Base-by-base conservation (phyloP, 2,329 filamentous ascomycete genomes). In the Fusarium nurragi region DNA sequence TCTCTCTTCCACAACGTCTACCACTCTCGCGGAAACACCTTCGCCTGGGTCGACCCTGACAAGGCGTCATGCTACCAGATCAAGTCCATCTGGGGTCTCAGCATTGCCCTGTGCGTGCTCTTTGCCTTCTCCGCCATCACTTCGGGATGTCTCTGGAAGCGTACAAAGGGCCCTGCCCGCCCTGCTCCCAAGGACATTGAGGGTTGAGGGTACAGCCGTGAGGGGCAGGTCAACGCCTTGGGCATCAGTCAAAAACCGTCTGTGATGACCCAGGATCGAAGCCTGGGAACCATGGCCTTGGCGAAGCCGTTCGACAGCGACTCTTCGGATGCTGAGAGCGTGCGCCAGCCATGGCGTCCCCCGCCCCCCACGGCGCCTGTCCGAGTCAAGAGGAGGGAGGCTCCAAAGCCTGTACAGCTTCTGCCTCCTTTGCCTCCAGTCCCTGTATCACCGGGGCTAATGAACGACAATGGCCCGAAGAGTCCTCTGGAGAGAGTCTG, bases 61-160 rank as follows among this genome's bases (percentile, higher is more conserved):
- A 83, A 82, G 75, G 76, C 84, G 18, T 90, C 91, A 53, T 97
- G 94, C 80, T 88, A 89, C 72, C 88, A 95, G 81, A 88, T 93
- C 76, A 96, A 97, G 83, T 87, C 90, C 16, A 86, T 95, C 67
- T 97, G 93, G 94, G 93, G 93, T 1, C 78, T 97, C 60, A 86
- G 88, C 75, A 94, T 97, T 76, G 88, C 88, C 6, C 84, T 96
- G 46, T 93, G 88, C 75, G 85, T 91, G 39, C 79, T 92, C 32
- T 92, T 91, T 71, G 83, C 86, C 61, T 83, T 91, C 59, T 89
- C 87, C 3, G 79, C 82, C 41, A 77, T 89, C 46, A 82, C 85
- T 41, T 84, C 82, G 26, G 77, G 81, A 53, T 86, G 87, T 67
- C 79, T 92, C 36, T 91, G 88, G 86, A 83, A 85, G 64, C 83